Percentiles rank a stretch among this genome's conserved stretches.
Conservation (phyloP, 1,284 basidiomycete species). For the Cryptococcus sp. region DNA sequence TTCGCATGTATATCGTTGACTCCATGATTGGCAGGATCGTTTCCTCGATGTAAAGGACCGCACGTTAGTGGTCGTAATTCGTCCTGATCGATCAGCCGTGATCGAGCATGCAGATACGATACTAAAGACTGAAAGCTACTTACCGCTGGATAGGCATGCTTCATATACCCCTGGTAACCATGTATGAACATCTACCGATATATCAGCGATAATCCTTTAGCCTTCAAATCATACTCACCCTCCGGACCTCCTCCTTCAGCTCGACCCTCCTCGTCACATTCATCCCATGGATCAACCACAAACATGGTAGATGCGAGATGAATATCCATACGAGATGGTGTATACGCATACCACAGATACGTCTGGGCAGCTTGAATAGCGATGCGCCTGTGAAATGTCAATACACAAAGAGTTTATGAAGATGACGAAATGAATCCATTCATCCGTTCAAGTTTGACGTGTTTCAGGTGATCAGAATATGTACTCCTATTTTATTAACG, state of each 20-base stretch:
- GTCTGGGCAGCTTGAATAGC: not conserved
- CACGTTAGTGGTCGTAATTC: constrained; percentile 85
- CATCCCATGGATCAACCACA: not conserved
- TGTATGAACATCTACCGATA: not conserved
- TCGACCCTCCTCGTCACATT: not conserved
- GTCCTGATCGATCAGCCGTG: constrained; percentile 25
- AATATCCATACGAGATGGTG: not conserved
- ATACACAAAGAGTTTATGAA: not conserved
- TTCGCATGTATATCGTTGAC: constrained; percentile 72
- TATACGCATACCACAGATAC: constrained; percentile 2
- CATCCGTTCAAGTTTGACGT: no score
- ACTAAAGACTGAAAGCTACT: constrained; percentile 4
- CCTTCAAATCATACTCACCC: not conserved
- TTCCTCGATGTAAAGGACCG: constrained; percentile 43
- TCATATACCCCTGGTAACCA: constrained; percentile 34
- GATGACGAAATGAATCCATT: not conserved
- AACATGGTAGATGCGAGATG: not conserved
- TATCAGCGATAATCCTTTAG: not conserved
- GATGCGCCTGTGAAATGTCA: no score
- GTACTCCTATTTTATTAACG: not conserved
- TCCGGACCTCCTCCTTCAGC: constrained; percentile 1
- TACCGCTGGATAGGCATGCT: constrained; percentile 45
- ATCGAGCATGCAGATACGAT: not conserved
- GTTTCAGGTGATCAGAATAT: no score
- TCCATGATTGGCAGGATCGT: constrained; percentile 28